Conservation (phyloP, 129 eudicot genomes). For the Centaurea solstitialis region DNA sequence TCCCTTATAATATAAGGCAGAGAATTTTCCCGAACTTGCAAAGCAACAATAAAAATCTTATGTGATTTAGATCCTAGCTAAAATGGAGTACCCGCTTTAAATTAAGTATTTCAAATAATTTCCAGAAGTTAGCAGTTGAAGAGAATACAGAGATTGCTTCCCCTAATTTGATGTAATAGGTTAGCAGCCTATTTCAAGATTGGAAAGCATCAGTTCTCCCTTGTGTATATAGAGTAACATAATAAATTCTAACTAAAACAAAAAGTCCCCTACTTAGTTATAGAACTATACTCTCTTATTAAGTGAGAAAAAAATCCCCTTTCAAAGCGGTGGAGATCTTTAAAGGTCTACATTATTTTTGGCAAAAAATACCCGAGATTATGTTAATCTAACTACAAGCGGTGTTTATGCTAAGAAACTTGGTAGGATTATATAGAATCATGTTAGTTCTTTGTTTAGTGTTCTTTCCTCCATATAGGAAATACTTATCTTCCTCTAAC, state of each 20-base stretch:
- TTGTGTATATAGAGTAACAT: background rate
- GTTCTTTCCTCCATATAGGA: background rate
- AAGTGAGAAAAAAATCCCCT: background rate
- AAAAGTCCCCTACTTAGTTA: background rate
- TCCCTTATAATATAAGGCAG: too few relatives aligned
- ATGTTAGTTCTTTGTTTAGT: background rate
- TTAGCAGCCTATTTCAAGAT: background rate
- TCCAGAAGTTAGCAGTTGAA: too few relatives aligned
- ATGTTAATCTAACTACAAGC: background rate
- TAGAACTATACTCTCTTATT: background rate
- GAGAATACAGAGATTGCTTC: too few relatives aligned
- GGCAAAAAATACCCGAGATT: background rate
- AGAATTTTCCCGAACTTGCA: too few relatives aligned
- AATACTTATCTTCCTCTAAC: too few relatives aligned
- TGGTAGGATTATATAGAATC: background rate
- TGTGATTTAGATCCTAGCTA: too few relatives aligned
- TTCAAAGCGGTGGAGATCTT: background rate
- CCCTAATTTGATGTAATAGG: too few relatives aligned
- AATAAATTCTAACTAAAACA: background rate
- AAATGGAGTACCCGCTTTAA: too few relatives aligned
- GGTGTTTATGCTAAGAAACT: background rate
- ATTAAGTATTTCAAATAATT: too few relatives aligned
- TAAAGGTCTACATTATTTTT: background rate
- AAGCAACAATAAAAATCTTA: too few relatives aligned
- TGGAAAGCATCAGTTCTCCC: constrained; percentile 18